Evolutionary conservation across 441 rosid genomes (phyloP).

Genomic region (Mallotus japonicus): DNA sequence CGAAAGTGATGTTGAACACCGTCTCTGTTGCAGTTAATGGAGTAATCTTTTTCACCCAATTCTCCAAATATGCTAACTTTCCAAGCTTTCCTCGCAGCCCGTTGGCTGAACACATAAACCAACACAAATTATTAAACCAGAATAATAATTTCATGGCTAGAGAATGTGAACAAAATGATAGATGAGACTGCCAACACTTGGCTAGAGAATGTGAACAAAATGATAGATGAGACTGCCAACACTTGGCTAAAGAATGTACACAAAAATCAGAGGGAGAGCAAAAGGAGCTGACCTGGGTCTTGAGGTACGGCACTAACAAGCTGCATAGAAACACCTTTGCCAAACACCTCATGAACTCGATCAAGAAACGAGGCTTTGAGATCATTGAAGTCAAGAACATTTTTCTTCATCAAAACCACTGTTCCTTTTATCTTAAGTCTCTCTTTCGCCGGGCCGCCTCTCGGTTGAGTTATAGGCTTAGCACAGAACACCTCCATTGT

Average conservation of each 20-base stretch:
- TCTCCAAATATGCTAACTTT: slow-evolving; percentile 59
- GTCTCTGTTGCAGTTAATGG: slow-evolving; percentile 58
- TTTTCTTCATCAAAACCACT: slow-evolving; percentile 63
- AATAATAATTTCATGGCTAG: neutral
- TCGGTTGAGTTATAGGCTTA: slow-evolving; percentile 5
- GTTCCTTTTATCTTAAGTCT: slow-evolving; percentile 40
- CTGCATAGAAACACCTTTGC: slow-evolving; percentile 53
- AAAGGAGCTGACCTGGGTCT: slow-evolving; percentile 41
- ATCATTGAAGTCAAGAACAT: slow-evolving; percentile 51
- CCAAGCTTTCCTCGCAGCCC: slow-evolving; percentile 56
- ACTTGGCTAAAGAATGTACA: too few relatives aligned
- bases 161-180: neutral
- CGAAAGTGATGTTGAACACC: slow-evolving; percentile 44
- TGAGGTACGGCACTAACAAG: slow-evolving; percentile 45
- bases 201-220: neutral
- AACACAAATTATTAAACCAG: neutral
- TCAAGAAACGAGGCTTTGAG: slow-evolving; percentile 46
- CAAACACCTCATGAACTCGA: slow-evolving; percentile 50
- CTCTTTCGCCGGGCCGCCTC: slow-evolving; percentile 1
- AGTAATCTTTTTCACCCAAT: slow-evolving; percentile 55
- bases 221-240: too few relatives aligned
- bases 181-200: neutral
- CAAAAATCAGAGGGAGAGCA: neutral
- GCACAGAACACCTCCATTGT: slow-evolving; percentile 29
- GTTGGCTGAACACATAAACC: slow-evolving; percentile 36